These are phyloP conservation scores for Pisolithus orientalis DNA, from an alignment of 768 basidiomycete genomes.

Conservation along the genomic window DNA sequence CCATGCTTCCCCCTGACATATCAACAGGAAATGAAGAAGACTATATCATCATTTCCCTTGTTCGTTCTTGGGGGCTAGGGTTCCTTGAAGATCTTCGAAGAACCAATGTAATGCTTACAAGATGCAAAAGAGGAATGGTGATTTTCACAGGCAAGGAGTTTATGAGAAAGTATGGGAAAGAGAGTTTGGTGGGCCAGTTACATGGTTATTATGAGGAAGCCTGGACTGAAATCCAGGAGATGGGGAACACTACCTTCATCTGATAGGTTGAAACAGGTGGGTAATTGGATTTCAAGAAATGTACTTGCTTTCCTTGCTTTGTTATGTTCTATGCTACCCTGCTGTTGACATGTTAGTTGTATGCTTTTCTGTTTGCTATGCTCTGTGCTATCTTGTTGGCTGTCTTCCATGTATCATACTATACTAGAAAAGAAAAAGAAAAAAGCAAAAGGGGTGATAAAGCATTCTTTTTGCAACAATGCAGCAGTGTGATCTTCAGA, in stretches of 20 bases:
- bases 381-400: not conserved
- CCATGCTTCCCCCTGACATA: conserved; percentile 1
- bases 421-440: not conserved
- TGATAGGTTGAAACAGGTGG: conserved; percentile 1
- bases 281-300: not conserved
- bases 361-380: not conserved
- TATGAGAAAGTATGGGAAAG: conserved; percentile 44
- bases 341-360: not conserved
- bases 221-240: conserved; percentile 31
- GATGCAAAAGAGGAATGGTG: conserved; percentile 75
- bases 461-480: not conserved
- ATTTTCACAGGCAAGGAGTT: conserved; percentile 62
- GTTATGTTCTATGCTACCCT: not conserved
- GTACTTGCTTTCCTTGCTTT: not conserved
- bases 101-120: conserved; percentile 84
- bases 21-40: conserved; percentile 75
- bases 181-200: conserved; percentile 40
- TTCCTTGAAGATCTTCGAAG: conserved; percentile 61
- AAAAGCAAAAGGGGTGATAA: not conserved
- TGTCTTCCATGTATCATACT: no score
- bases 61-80: conserved; percentile 56
- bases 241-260: conserved; percentile 17
- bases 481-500: no score
- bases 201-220: conserved; percentile 24
- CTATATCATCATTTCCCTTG: conserved; percentile 66